phyloP scores from a whole-genome alignment of 2,329 filamentous ascomycete species.

The Botryotinia narcissicola region DNA sequence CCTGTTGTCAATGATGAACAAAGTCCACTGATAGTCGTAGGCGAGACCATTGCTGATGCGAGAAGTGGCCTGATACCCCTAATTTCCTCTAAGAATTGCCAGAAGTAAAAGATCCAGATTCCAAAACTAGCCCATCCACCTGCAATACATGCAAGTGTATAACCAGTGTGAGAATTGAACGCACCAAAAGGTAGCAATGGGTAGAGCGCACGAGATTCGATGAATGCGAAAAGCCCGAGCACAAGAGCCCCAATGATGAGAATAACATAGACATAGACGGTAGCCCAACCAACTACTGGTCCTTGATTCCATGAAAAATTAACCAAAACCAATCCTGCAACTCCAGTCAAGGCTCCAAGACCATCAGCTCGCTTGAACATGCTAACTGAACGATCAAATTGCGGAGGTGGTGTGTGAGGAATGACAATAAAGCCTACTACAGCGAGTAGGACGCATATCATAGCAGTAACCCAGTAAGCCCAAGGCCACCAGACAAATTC shows the following conservation, averaged over 20 bases:
- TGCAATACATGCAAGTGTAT: slow-evolving; percentile 41
- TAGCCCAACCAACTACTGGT: slow-evolving; percentile 31
- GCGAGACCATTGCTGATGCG: slow-evolving; percentile 35
- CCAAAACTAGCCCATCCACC: slow-evolving; percentile 35
- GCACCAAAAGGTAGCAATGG: slow-evolving; percentile 58
- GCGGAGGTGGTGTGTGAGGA: slow-evolving; percentile 37
- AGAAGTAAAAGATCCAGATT: slow-evolving; percentile 35
- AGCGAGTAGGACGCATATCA: slow-evolving; percentile 42
- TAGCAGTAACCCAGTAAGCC: slow-evolving; percentile 47
- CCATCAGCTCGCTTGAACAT: slow-evolving; percentile 40
- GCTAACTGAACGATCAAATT: slow-evolving; percentile 37
- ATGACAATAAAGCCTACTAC: slow-evolving; percentile 42
- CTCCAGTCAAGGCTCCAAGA: slow-evolving; percentile 46
- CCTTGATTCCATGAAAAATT: slow-evolving; percentile 53
- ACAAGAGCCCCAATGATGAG: slow-evolving; percentile 57
- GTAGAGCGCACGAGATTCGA: slow-evolving; percentile 46
- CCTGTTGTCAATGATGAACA: slow-evolving; percentile 40
- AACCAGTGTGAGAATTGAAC: slow-evolving; percentile 48
- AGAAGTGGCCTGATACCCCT: slow-evolving; percentile 37
- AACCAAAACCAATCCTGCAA: slow-evolving; percentile 51
- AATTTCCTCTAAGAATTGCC: slow-evolving; percentile 32
- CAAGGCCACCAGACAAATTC: slow-evolving; percentile 50
- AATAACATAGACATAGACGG: slow-evolving; percentile 41
- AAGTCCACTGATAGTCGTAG: slow-evolving; percentile 35
- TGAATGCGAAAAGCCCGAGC: slow-evolving; percentile 53